phyloP scores from a whole-genome alignment of 2,329 filamentous ascomycete species.

The Phaeophleospora eucalypticola region DNA sequence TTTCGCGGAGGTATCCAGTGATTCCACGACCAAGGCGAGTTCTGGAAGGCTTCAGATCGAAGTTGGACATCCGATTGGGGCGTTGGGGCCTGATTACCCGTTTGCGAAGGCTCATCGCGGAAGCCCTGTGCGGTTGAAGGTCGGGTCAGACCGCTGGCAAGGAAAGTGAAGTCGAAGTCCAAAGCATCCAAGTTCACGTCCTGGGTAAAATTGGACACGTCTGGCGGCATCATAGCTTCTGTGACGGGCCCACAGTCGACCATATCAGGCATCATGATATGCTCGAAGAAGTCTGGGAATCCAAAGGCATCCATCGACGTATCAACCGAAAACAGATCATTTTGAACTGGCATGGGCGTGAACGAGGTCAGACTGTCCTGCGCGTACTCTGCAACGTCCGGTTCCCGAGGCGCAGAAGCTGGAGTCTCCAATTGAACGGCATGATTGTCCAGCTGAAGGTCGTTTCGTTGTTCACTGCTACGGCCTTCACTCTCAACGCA shows the following conservation, averaged over 20 bases:
- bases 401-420: slow-evolving; percentile 3
- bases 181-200: slow-evolving; percentile 20
- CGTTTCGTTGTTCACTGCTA: slow-evolving; percentile 1
- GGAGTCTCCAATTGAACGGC: slow-evolving; percentile 9
- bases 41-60: slow-evolving; percentile 22
- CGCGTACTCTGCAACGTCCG: neutral
- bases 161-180: slow-evolving; percentile 24
- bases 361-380: slow-evolving; percentile 3
- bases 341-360: slow-evolving; percentile 1
- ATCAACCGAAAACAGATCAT: slow-evolving; percentile 3
- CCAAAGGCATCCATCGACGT: slow-evolving; percentile 8
- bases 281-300: slow-evolving; percentile 30
- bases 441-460: neutral
- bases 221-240: slow-evolving; percentile 9
- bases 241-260: slow-evolving; percentile 9
- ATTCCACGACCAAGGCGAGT: slow-evolving; percentile 26
- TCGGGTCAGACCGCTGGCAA: slow-evolving; percentile 20
- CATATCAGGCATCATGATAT: slow-evolving; percentile 30
- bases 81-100: neutral
- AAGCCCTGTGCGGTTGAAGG: slow-evolving; percentile 15
- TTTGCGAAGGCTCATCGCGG: neutral
- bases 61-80: slow-evolving; percentile 15
- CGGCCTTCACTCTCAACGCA: slow-evolving; percentile 25
- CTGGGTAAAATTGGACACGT: slow-evolving; percentile 26
- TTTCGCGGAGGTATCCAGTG: slow-evolving; percentile 25